Percentiles rank a stretch among this genome's conserved stretches.
These are phyloP conservation scores for Fusarium sp. DNA, from an alignment of 2,329 filamentous ascomycete genomes.

Conservation along the genomic window DNA sequence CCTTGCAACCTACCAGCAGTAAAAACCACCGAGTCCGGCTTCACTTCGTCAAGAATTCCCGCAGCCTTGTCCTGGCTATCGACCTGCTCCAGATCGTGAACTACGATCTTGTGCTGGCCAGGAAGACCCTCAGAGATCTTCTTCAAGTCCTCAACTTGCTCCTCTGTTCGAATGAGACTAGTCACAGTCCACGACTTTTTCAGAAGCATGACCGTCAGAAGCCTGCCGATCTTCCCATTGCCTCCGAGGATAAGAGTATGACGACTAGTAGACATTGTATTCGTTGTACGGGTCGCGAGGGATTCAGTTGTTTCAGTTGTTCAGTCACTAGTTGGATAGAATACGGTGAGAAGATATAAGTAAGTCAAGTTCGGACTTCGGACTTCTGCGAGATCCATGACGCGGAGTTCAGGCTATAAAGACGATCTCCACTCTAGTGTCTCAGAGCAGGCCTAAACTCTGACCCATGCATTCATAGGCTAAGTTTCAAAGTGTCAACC, in stretches of 20 bases:
- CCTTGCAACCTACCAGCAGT: slow-evolving; percentile 61
- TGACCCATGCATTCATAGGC: no score
- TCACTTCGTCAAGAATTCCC: slow-evolving; percentile 70
- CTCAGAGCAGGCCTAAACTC: background rate
- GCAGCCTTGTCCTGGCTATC: slow-evolving; percentile 68
- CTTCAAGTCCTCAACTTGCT: slow-evolving; percentile 74
- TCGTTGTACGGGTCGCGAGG: no score
- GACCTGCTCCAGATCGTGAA: slow-evolving; percentile 78
- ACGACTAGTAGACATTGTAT: slow-evolving; percentile 37
- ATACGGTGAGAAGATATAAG: background rate
- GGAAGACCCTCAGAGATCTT: slow-evolving; percentile 68
- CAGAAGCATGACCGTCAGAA: slow-evolving; percentile 80
- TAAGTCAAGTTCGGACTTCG: slow-evolving; percentile 30
- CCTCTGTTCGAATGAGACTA: slow-evolving; percentile 78
- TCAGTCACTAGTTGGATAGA: slow-evolving; percentile 23
- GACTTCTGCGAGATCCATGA: slow-evolving; percentile 34
- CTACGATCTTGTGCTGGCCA: slow-evolving; percentile 74
- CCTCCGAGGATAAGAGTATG: slow-evolving; percentile 80
- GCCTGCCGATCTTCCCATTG: slow-evolving; percentile 80
- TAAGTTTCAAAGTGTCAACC: no score
- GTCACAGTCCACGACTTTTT: slow-evolving; percentile 80
- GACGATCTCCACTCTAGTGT: slow-evolving; percentile 37
- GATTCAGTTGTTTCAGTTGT: slow-evolving; percentile 15
- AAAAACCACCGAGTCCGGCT: slow-evolving; percentile 76
- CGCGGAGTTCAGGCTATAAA: slow-evolving; percentile 8